phyloP scores from a whole-genome alignment of 2,329 filamentous ascomycete genomes.

The Talaromyces pinophilus region DNA sequence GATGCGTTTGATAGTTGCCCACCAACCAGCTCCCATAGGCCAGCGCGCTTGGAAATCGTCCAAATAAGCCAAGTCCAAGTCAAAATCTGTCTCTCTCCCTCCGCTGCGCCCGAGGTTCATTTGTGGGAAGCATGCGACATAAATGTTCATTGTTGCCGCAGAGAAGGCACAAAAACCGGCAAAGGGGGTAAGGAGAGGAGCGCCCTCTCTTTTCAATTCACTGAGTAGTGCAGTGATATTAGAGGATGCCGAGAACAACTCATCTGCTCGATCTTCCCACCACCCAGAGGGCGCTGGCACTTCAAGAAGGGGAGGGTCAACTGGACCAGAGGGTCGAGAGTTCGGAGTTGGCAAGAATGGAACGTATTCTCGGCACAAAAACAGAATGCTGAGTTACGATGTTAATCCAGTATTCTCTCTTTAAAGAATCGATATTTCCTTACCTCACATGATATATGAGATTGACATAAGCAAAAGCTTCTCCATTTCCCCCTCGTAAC shows the following conservation, averaged over 20 bases:
- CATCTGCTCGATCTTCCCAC: slow-evolving; percentile 44
- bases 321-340: slow-evolving; percentile 40
- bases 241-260: slow-evolving; percentile 43
- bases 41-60: slow-evolving; percentile 25
- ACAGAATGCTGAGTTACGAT: slow-evolving; percentile 36
- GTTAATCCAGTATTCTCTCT: background rate
- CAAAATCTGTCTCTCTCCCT: slow-evolving; percentile 22
- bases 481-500: slow-evolving; percentile 38
- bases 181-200: slow-evolving; percentile 46
- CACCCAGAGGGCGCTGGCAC: slow-evolving; percentile 42
- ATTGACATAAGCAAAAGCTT: slow-evolving; percentile 49
- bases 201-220: slow-evolving; percentile 43
- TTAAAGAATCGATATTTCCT: slow-evolving; percentile 3
- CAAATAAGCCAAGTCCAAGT: slow-evolving; percentile 25
- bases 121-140: slow-evolving; percentile 43
- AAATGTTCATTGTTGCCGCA: slow-evolving; percentile 47
- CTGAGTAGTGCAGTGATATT: slow-evolving; percentile 39
- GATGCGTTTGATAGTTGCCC: slow-evolving; percentile 25
- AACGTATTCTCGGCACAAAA: slow-evolving; percentile 50
- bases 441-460: slow-evolving; percentile 50
- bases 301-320: slow-evolving; percentile 46
- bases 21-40: slow-evolving; percentile 20
- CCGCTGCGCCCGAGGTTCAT: slow-evolving; percentile 44
- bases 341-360: slow-evolving; percentile 46
- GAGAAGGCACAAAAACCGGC: slow-evolving; percentile 52